Evolutionary conservation across 129 eudicot genomes (phyloP), one percentile per base, ranked within the genome.

Genomic region (Flaveria sonorensis): DNA sequence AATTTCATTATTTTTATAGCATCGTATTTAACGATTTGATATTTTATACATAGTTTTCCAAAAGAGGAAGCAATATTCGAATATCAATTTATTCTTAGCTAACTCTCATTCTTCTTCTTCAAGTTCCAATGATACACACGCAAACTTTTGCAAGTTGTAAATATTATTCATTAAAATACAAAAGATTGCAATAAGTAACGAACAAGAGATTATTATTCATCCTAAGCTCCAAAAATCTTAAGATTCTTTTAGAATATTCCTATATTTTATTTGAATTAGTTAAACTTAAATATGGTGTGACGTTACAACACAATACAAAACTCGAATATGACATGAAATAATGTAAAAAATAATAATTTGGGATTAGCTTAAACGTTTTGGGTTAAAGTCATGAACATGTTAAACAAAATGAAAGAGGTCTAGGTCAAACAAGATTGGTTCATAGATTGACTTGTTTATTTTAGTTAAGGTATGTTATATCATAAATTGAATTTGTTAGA

Each of bases 131-230:
- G 68, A 62, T 24, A 24, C 8, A 14, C 68, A 62, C 68, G 42
- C 68, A 62, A 23, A 23, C 66, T 60, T 60, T 60, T 60, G 66
- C 66, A 60, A 60, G n/a, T 24, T 60, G 66, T 23, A 60, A 60
- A 60, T 0, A 60, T 21, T 24, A 23, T 60, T 60, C 66, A 13
- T 60, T 24, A 24, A 11, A 23, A 60, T 60, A 60, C 24, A 59
- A 60, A 60, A 23, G 66, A 16, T 24, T 11, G 66, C 66, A 23
- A 11, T 20, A 60, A 59, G n/a, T 23, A 59, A 11, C 40, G 66
- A 60, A 60, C 18, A 24, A 60, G 16, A 26, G 40, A 36, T 36
- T 36, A 23, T 60, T 26, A 60, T 60, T 23, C 66, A 10, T 60
- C 36, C 66, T 24, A 60, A 23, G 36, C 24, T 60, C 39, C 66